Percentiles rank a stretch among this genome's conserved stretches.
Conservation (phyloP, 495 filamentous ascomycete species). For the Tricharina praecox region DNA sequence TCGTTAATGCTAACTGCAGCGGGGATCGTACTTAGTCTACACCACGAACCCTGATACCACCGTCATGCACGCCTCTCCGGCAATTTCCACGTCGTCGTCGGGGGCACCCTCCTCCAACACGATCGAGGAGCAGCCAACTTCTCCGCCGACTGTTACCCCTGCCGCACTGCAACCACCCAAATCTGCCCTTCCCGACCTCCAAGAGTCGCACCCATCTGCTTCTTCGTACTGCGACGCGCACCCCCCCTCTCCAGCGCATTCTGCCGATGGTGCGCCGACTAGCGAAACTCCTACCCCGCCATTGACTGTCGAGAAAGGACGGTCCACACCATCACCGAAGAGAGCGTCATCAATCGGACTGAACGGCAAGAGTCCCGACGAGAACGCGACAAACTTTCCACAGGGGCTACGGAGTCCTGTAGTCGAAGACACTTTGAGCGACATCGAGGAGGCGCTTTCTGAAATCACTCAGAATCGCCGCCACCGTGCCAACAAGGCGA, state of each 20-base stretch:
- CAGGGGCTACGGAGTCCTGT: constrained; percentile 53
- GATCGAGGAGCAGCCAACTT: too few species aligned
- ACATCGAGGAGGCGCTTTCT: constrained; percentile 96
- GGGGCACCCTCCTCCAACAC: neutral
- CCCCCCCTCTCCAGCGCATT: neutral
- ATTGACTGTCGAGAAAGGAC: constrained; percentile 20
- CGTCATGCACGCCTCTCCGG: neutral
- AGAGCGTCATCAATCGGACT: neutral
- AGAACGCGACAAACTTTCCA: constrained; percentile 13
- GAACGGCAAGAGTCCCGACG: constrained; percentile 8
- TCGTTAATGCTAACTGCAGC: too few species aligned
- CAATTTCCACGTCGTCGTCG: neutral
- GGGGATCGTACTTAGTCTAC: too few species aligned
- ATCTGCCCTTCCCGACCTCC: constrained; percentile 4
- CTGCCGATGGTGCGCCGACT: neutral
- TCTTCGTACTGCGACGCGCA: neutral
- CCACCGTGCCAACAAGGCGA: constrained; percentile 11
- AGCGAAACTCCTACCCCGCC: constrained; percentile 16
- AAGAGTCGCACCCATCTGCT: neutral
- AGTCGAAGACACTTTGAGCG: constrained; percentile 89
- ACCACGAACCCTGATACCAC: neutral
- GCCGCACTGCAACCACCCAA: constrained; percentile 2
- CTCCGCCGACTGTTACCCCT: constrained; percentile 9
- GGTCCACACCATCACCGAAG: constrained; percentile 11
- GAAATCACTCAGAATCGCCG: constrained; percentile 41